Evolutionary conservation across 352 stramenopile species (phyloP).

Genomic region (Phytophthora cryptogea): DNA sequence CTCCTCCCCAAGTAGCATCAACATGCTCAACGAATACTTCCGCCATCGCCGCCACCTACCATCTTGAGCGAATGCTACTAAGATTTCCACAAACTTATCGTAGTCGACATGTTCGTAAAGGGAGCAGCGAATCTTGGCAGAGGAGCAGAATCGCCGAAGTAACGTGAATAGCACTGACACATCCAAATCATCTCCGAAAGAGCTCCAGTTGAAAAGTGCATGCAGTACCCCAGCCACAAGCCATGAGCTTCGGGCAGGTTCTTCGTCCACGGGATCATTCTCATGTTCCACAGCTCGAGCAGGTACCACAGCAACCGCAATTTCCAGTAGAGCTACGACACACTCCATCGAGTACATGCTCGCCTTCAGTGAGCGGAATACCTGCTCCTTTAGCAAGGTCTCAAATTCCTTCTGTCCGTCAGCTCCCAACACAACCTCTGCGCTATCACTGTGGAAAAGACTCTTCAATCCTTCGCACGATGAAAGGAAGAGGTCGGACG

Average conservation of each 20-base stretch:
- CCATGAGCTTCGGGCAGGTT: slow-evolving; percentile 45
- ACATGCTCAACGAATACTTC: slow-evolving; percentile 37
- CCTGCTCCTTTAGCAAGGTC: slow-evolving; percentile 34
- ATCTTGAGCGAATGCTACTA: slow-evolving; percentile 39
- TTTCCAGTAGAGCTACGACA: slow-evolving; percentile 55
- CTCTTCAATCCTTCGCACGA: slow-evolving; percentile 51
- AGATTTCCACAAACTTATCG: slow-evolving; percentile 40
- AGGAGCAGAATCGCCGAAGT: slow-evolving; percentile 50
- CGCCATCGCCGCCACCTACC: slow-evolving; percentile 47
- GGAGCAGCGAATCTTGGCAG: slow-evolving; percentile 30
- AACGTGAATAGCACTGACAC: slow-evolving; percentile 46
- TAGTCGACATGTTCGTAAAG: slow-evolving; percentile 59
- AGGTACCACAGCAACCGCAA: slow-evolving; percentile 28
- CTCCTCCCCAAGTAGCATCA: slow-evolving; percentile 60
- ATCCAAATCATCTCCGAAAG: slow-evolving; percentile 52
- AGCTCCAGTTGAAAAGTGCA: slow-evolving; percentile 39
- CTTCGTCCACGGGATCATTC: slow-evolving; percentile 15
- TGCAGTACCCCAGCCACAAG: slow-evolving; percentile 54
- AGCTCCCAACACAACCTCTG: slow-evolving; percentile 16
- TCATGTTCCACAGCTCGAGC: not conserved
- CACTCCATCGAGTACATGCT: slow-evolving; percentile 60
- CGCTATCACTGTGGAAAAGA: slow-evolving; percentile 41
- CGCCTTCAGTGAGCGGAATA: slow-evolving; percentile 42
- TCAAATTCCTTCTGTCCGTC: slow-evolving; percentile 27
- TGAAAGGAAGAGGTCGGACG: slow-evolving; percentile 42